Evolutionary conservation across 495 filamentous ascomycete species (phyloP), one percentile per base, ranked within the genome.

Genomic region (Peziza echinospora): DNA sequence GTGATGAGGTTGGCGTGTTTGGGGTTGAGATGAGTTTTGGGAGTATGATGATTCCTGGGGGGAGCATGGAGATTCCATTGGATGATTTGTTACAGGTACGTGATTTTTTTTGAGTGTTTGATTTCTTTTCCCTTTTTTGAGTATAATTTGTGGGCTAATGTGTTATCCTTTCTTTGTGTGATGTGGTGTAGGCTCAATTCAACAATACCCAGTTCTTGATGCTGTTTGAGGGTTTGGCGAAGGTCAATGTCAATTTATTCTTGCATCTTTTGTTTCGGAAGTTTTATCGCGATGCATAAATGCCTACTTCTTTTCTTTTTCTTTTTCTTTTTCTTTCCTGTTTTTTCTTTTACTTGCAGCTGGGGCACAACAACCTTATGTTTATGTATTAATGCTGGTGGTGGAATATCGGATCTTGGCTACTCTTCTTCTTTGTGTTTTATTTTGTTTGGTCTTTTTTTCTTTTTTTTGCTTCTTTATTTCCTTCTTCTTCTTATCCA

Each of bases 181-280:
- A 93, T 62, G 65, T 96, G 58, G 68, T 96, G 54, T 84, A 93
- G 65, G 87, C 41, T 45, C 89, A 97, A 64, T 97, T 93, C 64
- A 86, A 93, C 62, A 84, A 87, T 54, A 79, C 81, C 52, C 84
- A 93, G 63, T 91, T 85, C 61, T 81, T 93, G 75, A 83, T 78
- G 55, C 71, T 97, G 50, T 97, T 94, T 55, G 87, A 91, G 49
- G 83, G 84, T 21, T 72, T 75, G 52, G 66, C 91, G 59, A 75
- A 77, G 64, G 72, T 97, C 50, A 94, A 94, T 62, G 89, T 96
- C 51, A 94, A 97, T 63, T 65, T 94, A 48, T 77, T 97, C 62
- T 63, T 97, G 67, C 87, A 96, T 70, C 65, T 93, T 62, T 69
- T 97, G 45, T 93, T 94, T 68, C 85, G 84, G 72, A 97, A 97